Base-by-base conservation (phyloP, 345 rosid species). In the Crucihimalaya himalaica region DNA sequence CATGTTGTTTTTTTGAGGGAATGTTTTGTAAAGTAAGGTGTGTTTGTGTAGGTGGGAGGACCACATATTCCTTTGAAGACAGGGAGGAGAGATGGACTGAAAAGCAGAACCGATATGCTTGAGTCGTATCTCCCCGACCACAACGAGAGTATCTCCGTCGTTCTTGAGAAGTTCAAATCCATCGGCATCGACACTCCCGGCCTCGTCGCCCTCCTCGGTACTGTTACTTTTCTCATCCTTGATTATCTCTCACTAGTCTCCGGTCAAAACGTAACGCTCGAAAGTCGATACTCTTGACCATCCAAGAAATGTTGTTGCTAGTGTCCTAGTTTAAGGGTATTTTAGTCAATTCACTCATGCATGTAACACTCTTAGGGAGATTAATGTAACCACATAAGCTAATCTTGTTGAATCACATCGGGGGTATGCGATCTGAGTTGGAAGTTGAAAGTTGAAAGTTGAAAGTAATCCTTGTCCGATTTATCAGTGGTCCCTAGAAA, bases 1-100 rank as follows among this genome's bases (percentile, higher is more conserved):
- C 31, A 11, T 50, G 67, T 32, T 78, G 32, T 63, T 62, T 29
- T 29, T 23, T 23, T 23, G 25, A 1, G 32, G 13, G 25, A 52
- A 46, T 51, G 63, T 66, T 68, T 31, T 60, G 40, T 52, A 11
- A 28, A 14, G 47, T 47, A 1, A 9, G 11, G 61, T 2, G 31
- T 54, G 27, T 63, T 57, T 46, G 51, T 57, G 53, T 83, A 94
- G 98, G 86, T 91, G 6, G 98, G 98, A 79, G 97, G 98, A 16
- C 98, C 98, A 16, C 67, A 84, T 72, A 88, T 91, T 71, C 95
- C 97, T 31, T 82, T 94, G 54, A 91, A 86, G 76, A 91, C 98
- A 32, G 96, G 98, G 47, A 86, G 98, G 75, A 87, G 97, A 79
- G 98, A 94, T 78, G 97, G 98, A 13, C 84, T 85, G 35, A 91